Percentiles rank a stretch among this genome's conserved stretches.
Evolutionary conservation across 169 alveolate genomes (phyloP).

Genomic region (Plasmodium cynomolgi): DNA sequence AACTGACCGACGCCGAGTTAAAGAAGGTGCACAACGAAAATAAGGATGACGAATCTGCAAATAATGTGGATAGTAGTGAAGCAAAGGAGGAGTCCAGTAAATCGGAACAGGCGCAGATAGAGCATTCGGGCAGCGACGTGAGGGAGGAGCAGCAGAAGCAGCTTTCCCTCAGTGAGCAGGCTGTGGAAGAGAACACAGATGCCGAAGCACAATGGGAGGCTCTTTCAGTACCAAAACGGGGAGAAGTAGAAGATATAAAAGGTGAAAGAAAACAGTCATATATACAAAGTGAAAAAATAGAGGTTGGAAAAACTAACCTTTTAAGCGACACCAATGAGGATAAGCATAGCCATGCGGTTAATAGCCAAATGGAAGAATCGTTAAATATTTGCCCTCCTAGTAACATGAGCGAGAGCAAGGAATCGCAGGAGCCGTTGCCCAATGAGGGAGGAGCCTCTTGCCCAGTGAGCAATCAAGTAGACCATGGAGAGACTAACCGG

Average conservation of each 20-base stretch:
- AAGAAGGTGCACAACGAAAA: constrained; percentile 4
- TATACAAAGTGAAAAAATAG: neutral
- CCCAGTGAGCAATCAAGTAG: neutral
- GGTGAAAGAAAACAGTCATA: neutral
- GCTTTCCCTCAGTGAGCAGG: neutral
- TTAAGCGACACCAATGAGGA: neutral
- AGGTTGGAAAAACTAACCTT: neutral
- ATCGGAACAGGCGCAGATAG: neutral
- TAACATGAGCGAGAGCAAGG: neutral
- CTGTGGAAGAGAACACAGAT: neutral
- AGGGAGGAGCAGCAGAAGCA: neutral
- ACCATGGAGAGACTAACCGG: neutral
- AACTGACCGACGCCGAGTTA: neutral
- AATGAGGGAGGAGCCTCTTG: neutral
- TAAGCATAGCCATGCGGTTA: neutral
- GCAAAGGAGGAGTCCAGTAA: neutral
- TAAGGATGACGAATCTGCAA: neutral
- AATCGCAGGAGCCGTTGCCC: neutral
- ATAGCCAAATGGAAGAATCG: neutral
- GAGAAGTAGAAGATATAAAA: neutral
- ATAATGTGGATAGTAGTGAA: neutral
- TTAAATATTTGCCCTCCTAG: neutral
- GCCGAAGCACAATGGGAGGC: neutral
- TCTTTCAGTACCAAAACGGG: neutral
- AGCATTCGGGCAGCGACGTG: neutral